phyloP scores from a whole-genome alignment of 108 stramenopile species.

The Cyclotella cryptica region DNA sequence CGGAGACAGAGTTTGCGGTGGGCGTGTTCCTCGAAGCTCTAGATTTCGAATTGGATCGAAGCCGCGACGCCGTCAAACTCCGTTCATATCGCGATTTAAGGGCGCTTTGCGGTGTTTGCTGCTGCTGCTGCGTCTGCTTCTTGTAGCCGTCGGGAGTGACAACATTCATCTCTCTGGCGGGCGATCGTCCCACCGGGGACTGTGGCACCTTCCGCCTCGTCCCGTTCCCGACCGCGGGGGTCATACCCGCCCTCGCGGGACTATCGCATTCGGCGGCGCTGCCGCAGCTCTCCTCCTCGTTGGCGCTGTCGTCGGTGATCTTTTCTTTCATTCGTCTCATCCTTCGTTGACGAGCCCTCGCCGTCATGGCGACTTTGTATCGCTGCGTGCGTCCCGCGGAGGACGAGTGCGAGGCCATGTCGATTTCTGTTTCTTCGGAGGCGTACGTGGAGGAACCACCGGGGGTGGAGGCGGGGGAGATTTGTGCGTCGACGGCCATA shows the following conservation, averaged over 20 bases:
- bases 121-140: neutral
- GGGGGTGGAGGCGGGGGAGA: neutral
- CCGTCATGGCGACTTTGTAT: conserved; percentile 39
- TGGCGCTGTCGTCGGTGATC: neutral
- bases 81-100: neutral
- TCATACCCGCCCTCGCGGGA: neutral
- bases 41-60: too few relatives aligned
- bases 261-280: neutral
- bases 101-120: neutral
- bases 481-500: neutral
- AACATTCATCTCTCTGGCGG: neutral
- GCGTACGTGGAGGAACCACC: neutral
- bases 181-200: neutral
- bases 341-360: conserved; percentile 34
- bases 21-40: too few relatives aligned
- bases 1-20: too few relatives aligned
- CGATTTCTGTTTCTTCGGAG: neutral
- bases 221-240: neutral
- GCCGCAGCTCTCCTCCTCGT: neutral
- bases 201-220: neutral
- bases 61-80: neutral
- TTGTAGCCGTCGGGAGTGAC: neutral
- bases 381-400: conserved; percentile 13
- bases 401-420: neutral
- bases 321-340: conserved; percentile 39